phyloP scores from a whole-genome alignment of 495 filamentous ascomycete species.

The Hapsidospora chrysogenum region DNA sequence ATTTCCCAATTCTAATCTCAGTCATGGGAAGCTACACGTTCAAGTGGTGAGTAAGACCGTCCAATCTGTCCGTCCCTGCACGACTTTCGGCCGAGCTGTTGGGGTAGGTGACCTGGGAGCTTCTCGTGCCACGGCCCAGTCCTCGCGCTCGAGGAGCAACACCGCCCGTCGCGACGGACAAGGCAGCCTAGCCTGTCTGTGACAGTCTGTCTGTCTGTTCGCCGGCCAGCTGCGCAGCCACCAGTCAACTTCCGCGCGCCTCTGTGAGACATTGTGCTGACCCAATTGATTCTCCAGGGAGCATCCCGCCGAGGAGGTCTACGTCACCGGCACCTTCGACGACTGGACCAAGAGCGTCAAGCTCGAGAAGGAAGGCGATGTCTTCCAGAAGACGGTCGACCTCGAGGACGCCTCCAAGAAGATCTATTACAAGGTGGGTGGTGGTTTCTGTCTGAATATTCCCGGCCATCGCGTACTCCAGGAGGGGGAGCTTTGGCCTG shows the following conservation, averaged over 20 bases:
- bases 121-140: background rate
- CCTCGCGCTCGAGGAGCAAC: background rate
- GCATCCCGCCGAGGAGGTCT: constrained; percentile 66
- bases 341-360: constrained; percentile 74
- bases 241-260: too few relatives aligned
- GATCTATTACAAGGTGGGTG: constrained; percentile 67
- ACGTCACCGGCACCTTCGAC: constrained; percentile 92
- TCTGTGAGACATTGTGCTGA: background rate
- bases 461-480: too few relatives aligned
- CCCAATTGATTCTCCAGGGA: constrained; percentile 35
- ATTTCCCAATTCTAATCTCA: too few relatives aligned
- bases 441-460: too few relatives aligned
- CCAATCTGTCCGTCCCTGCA: too few relatives aligned
- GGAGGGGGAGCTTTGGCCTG: too few relatives aligned
- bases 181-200: too few relatives aligned
- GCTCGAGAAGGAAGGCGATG: constrained; percentile 53
- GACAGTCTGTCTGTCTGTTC: too few relatives aligned
- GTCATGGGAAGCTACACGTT: constrained; percentile 37
- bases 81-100: too few relatives aligned
- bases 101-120: too few relatives aligned
- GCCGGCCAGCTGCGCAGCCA: too few relatives aligned
- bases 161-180: constrained; percentile 5
- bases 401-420: constrained; percentile 46
- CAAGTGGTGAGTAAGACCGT: constrained; percentile 37
- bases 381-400: constrained; percentile 62